Conservation (phyloP, 140 eudicot genomes). For the Oenanthe javanica region DNA sequence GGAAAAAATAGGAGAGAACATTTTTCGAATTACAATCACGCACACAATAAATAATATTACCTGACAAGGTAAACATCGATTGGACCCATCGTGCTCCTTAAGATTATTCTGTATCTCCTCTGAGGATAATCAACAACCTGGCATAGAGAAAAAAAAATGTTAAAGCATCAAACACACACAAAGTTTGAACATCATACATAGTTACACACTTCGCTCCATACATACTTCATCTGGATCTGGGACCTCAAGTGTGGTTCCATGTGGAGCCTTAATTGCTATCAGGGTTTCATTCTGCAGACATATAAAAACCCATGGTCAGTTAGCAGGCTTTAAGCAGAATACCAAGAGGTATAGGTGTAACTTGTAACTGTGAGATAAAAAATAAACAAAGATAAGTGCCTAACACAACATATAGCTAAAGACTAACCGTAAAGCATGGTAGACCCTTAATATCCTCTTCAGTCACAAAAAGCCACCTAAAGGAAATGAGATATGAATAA, state of each 20-base stretch:
- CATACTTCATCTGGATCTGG: slow-evolving; percentile 96
- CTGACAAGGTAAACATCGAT: slow-evolving; percentile 97
- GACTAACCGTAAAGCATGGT: slow-evolving; percentile 74
- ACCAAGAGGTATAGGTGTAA: neutral
- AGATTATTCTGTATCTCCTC: slow-evolving; percentile 88
- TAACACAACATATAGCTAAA: neutral
- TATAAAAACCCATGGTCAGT: neutral
- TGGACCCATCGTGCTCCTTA: slow-evolving; percentile 98
- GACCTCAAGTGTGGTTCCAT: slow-evolving; percentile 96
- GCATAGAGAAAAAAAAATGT: slow-evolving; percentile 3
- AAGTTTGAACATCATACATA: neutral
- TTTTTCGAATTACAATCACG: neutral
- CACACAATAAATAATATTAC: slow-evolving; percentile 28
- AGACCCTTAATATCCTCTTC: slow-evolving; percentile 91
- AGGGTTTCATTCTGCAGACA: slow-evolving; percentile 73
- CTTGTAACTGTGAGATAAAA: neutral
- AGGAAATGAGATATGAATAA: slow-evolving; percentile 10
- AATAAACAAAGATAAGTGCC: neutral
- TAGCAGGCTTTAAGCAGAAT: neutral
- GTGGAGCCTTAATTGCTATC: slow-evolving; percentile 98
- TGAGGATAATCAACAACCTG: slow-evolving; percentile 95
- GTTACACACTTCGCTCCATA: slow-evolving; percentile 8
- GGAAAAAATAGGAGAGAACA: neutral
- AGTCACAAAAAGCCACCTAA: slow-evolving; percentile 96
- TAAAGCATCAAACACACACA: slow-evolving; percentile 14